Evolutionary conservation across 2,329 filamentous ascomycete genomes (phyloP).

Genomic region (Salinomyces thailandicus): DNA sequence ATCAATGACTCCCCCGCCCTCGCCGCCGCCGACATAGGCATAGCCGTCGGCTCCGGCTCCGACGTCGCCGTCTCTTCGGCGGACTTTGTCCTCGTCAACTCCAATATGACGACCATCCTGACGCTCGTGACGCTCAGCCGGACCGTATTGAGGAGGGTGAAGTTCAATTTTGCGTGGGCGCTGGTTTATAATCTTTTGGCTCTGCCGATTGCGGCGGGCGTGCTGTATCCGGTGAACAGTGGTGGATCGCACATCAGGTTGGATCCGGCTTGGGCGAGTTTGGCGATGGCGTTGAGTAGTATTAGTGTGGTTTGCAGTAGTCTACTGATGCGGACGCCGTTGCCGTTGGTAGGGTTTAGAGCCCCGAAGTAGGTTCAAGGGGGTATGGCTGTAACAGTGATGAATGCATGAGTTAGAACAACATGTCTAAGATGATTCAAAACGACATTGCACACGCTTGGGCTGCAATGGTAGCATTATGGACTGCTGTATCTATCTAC

Average conservation of each 20-base stretch:
- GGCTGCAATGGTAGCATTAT: no score
- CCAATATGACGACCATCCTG: constrained; percentile 57
- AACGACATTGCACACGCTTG: no score
- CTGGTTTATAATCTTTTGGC: constrained; percentile 69
- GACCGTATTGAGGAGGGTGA: constrained; percentile 65
- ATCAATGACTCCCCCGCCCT: constrained; percentile 80
- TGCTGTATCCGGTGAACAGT: constrained; percentile 52
- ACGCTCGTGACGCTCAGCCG: constrained; percentile 62
- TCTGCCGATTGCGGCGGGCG: constrained; percentile 71
- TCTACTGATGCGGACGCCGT: constrained; percentile 51
- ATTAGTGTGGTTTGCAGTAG: constrained; percentile 81
- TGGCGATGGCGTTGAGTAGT: constrained; percentile 89
- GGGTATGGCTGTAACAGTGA: no score
- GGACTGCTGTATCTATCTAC: no score
- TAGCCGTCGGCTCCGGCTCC: constrained; percentile 69
- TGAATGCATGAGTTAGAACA: no score
- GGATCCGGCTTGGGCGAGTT: constrained; percentile 73
- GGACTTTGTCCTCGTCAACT: constrained; percentile 69
- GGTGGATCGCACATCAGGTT: constrained; percentile 48
- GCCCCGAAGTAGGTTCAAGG: no score
- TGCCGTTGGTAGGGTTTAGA: constrained; percentile 36
- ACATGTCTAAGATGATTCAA: no score
- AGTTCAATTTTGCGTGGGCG: constrained; percentile 80
- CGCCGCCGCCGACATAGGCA: constrained; percentile 69
- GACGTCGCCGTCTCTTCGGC: constrained; percentile 76